Percentiles rank a stretch among this genome's conserved stretches.
phyloP scores from a whole-genome alignment of 352 stramenopile species.

The Pythium myriotylum region DNA sequence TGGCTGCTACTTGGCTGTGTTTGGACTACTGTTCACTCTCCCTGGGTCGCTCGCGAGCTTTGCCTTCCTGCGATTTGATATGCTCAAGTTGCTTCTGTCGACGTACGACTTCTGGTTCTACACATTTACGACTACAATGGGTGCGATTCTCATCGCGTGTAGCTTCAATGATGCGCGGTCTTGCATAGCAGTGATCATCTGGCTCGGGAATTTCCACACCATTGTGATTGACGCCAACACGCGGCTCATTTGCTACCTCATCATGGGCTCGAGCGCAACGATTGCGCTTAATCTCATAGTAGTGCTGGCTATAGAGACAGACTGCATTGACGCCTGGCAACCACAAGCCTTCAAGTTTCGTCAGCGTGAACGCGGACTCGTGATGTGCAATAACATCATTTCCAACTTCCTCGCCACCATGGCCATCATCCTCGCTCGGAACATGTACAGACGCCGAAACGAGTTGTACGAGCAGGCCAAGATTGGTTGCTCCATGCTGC shows the following conservation, averaged over 20 bases:
- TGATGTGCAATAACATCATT: slow-evolving; percentile 20
- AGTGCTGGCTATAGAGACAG: slow-evolving; percentile 26
- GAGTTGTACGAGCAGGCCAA: slow-evolving; percentile 7
- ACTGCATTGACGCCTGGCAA: slow-evolving; percentile 8
- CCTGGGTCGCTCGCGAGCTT: slow-evolving; percentile 2
- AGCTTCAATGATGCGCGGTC: slow-evolving; percentile 27
- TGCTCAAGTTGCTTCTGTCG: slow-evolving; percentile 24
- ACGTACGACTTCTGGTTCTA: slow-evolving; percentile 55
- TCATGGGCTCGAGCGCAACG: slow-evolving; percentile 4
- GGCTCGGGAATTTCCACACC: slow-evolving; percentile 23
- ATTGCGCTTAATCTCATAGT: slow-evolving; percentile 11
- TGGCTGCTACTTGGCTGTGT: slow-evolving; percentile 12
- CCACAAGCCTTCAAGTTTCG: neutral
- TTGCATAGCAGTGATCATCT: slow-evolving; percentile 19
- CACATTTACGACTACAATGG: slow-evolving; percentile 20
- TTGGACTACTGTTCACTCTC: slow-evolving; percentile 11
- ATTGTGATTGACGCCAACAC: slow-evolving; percentile 32
- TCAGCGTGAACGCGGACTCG: neutral
- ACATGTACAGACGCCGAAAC: slow-evolving; percentile 12
- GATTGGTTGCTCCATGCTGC: slow-evolving; percentile 27
- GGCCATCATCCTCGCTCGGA: slow-evolving; percentile 12
- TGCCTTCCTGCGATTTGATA: slow-evolving; percentile 25
- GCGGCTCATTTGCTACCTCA: slow-evolving; percentile 8
- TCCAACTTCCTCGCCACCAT: slow-evolving; percentile 26
- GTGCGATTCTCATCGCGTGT: slow-evolving; percentile 17